Conservation (phyloP, 148 eudicot species). For the Gaultheria prostrata region DNA sequence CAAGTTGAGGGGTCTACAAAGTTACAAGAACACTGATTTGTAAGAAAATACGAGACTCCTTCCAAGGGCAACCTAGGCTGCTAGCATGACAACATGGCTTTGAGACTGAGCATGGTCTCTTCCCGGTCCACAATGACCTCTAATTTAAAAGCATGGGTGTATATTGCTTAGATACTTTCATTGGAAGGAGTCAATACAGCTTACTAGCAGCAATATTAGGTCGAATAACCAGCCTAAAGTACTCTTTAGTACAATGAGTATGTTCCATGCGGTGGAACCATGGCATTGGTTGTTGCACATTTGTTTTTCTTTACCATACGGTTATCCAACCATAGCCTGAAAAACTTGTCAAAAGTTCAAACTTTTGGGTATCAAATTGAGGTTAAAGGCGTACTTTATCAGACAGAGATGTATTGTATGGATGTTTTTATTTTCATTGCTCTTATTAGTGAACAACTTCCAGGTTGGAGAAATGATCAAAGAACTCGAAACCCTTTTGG, state of each 20-base stretch:
- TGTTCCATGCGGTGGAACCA: background rate
- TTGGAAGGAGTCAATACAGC: background rate
- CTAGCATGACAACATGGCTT: background rate
- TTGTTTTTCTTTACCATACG: background rate
- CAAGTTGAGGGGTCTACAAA: background rate
- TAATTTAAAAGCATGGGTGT: background rate
- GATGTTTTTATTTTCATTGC: background rate
- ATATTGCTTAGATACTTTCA: background rate
- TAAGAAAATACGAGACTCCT: background rate
- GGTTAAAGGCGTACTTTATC: background rate
- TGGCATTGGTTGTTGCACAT: background rate
- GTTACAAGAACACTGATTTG: background rate
- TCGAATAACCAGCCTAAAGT: background rate
- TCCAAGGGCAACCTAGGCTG: background rate
- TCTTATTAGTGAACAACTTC: slow-evolving; percentile 15
- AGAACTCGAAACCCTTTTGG: slow-evolving; percentile 65
- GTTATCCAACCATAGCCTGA: background rate
- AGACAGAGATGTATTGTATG: background rate
- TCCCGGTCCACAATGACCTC: background rate
- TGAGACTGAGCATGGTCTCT: background rate
- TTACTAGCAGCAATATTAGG: background rate
- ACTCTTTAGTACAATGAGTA: background rate
- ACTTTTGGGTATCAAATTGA: background rate
- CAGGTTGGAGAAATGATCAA: slow-evolving; percentile 85
- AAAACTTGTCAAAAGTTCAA: background rate